These are phyloP conservation scores for Cyberlindnera subsufficiens DNA, from an alignment of 805 yeast genomes.

Conservation along the genomic window DNA sequence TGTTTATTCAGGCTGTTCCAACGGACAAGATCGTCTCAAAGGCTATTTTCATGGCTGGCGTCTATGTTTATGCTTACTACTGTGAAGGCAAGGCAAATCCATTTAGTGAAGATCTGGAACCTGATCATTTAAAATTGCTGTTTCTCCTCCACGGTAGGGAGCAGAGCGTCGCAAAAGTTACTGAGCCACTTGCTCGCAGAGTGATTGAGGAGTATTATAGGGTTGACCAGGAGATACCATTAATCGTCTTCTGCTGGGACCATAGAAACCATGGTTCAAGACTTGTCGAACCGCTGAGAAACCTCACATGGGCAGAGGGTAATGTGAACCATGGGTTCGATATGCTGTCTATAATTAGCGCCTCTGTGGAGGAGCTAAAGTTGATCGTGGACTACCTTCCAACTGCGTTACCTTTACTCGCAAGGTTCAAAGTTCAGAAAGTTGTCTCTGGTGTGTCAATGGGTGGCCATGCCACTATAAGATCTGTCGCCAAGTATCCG, in stretches of 20 bases:
- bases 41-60: constrained; percentile 5
- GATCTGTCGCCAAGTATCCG: constrained; percentile 11
- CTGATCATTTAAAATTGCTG: not conserved
- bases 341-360: constrained; percentile 16
- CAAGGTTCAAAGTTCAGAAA: constrained; percentile 1
- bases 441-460: constrained; percentile 19
- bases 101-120: not conserved
- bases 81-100: constrained; percentile 4
- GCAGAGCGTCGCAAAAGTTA: not conserved
- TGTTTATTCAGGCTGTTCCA: too few species aligned
- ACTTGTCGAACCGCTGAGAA: constrained; percentile 3
- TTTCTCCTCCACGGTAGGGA: constrained; percentile 9
- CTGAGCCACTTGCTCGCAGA: constrained; percentile 2
- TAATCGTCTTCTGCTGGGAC: constrained; percentile 17
- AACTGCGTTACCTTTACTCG: constrained; percentile 5
- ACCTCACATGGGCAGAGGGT: constrained; percentile 12
- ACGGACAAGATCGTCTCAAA: not conserved
- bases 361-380: constrained; percentile 15
- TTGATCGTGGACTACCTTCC: constrained; percentile 15
- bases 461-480: constrained; percentile 20
- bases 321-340: constrained; percentile 15
- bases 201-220: constrained; percentile 4
- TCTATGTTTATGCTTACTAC: constrained; percentile 4
- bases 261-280: constrained; percentile 20
- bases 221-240: not conserved